Conservation (phyloP, 192 early-diverging fungal genomes). For the Phycomyces blakesleeanus region DNA sequence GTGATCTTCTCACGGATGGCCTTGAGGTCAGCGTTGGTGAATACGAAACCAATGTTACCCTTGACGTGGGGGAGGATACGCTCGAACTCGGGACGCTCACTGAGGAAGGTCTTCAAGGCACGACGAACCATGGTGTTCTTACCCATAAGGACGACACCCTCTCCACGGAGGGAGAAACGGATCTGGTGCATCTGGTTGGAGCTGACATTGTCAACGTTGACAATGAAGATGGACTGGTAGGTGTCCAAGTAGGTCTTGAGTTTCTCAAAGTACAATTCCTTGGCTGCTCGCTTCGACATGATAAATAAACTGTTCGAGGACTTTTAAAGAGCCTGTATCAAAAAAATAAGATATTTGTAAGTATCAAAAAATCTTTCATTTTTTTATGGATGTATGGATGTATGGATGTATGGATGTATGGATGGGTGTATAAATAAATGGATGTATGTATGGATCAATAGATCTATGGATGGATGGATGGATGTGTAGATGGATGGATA, state of each 20-base stretch:
- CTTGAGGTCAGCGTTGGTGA: constrained; percentile 98
- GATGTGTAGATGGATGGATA: too few species aligned
- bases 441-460: too few species aligned
- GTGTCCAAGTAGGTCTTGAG: constrained; percentile 84
- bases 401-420: constrained; percentile 13
- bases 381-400: constrained; percentile 31
- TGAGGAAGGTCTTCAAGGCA: constrained; percentile 58
- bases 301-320: constrained; percentile 64
- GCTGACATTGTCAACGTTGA: constrained; percentile 99
- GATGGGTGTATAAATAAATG: not conserved
- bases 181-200: constrained; percentile 98
- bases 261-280: constrained; percentile 94
- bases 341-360: not conserved
- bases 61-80: constrained; percentile 75
- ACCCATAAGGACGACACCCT: constrained; percentile 95
- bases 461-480: not conserved
- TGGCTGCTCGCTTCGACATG: constrained; percentile 99
- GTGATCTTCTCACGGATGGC: constrained; percentile 86
- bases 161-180: constrained; percentile 82
- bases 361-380: not conserved
- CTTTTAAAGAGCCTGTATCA: constrained; percentile 44
- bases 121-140: constrained; percentile 99
- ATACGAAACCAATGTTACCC: constrained; percentile 99
- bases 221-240: constrained; percentile 97
- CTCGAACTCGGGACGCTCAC: constrained; percentile 77